Conservation (phyloP, 2,329 filamentous ascomycete genomes). For the Aspergillus floridensis region DNA sequence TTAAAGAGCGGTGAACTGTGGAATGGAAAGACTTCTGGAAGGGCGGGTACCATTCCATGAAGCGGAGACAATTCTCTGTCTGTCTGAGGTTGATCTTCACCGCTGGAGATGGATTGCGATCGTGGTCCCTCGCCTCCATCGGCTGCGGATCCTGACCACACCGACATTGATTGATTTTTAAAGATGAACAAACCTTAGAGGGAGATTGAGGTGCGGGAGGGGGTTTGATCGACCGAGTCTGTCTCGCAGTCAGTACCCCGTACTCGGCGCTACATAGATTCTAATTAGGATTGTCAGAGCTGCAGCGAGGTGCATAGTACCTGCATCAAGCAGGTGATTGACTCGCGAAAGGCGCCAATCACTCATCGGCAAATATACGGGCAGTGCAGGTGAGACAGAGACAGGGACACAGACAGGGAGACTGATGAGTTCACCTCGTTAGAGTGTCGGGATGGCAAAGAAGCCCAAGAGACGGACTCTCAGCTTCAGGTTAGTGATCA, state of each 20-base stretch:
- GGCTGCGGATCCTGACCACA: conserved; percentile 3
- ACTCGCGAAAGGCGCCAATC: neutral
- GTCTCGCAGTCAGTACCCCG: neutral
- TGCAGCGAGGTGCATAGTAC: conserved; percentile 6
- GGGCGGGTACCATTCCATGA: conserved; percentile 9
- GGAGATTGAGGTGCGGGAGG: neutral
- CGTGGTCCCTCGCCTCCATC: conserved; percentile 7
- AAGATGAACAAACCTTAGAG: neutral
- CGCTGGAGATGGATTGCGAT: conserved; percentile 5
- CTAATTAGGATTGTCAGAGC: conserved; percentile 2
- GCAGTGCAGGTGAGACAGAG: neutral
- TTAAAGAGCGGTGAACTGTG: conserved; percentile 20
- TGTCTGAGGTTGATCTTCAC: conserved; percentile 14
- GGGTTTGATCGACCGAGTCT: neutral
- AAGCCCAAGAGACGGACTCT: no score
- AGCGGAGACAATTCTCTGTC: conserved; percentile 8
- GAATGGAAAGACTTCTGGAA: conserved; percentile 18
- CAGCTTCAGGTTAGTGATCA: neutral
- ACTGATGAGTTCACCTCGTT: no score
- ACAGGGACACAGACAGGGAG: no score
- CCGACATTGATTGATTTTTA: neutral
- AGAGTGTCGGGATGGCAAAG: no score
- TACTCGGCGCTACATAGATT: neutral
- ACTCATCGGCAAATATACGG: neutral
- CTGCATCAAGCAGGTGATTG: neutral